Base-by-base conservation (phyloP, 768 basidiomycete genomes). In the Leucosporidium yakuticum region DNA sequence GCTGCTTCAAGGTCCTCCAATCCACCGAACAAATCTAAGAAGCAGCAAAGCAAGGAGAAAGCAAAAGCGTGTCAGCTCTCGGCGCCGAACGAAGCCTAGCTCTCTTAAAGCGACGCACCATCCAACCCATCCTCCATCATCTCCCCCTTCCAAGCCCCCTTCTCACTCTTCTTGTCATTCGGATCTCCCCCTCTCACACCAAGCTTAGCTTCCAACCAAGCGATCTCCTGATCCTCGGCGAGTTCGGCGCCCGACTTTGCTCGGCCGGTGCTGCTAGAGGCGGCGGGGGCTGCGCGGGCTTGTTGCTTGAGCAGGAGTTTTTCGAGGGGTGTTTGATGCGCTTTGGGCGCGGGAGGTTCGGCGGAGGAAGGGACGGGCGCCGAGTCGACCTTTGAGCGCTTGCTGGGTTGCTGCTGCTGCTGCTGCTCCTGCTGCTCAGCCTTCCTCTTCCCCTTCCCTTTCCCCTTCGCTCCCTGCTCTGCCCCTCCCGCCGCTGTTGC, bases 161-260 rank as follows among this genome's bases (percentile, higher is more conserved):
- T 3, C 69, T 83, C 82, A 62, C 81, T 79, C 65, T 81, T 78
- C 55, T 80, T 77, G 62, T 50, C 39, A 31, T 21, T 34, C 14
- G 64, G 23, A 7, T 63, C 25, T 9, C 12, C 44, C 21, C 83
- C 80, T 47, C 77, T 60, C 73, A 86, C 81, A 4, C 89, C 86
- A 23, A 96, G 83, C 77, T 87, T 88, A 0, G 83, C 81, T 77
- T 97, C 94, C 17, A 96, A 80, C 79, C 88, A 87, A 0, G 86
- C 83, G 54, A 97, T 96, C 76, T 94, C 91, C 0, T 83, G 83
- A 74, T 94, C 92, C 73, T 98, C 94, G 44, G 88, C 83, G 36
- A 81, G 79, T 68, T 90, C 76, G 23, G 60, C 70, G 60, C 66
- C 70, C 55, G 36, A n/a, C 66, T 44, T 64, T 8, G 39, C 14